phyloP scores from a whole-genome alignment of 225 moss, liverwort and hornwort species.

The Physcomitrium patens region DNA sequence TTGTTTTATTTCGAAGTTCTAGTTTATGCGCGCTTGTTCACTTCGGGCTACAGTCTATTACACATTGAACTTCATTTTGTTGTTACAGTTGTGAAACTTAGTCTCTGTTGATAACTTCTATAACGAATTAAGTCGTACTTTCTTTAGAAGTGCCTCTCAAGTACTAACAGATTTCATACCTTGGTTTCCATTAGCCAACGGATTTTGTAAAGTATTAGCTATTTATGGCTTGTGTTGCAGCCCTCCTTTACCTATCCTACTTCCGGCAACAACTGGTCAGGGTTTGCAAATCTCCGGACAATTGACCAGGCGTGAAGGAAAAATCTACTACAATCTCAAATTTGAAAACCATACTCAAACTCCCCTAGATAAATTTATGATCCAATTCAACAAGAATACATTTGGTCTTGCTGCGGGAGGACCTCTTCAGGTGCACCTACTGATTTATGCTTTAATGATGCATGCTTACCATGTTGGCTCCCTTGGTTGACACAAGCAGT shows the following conservation, averaged over 20 bases:
- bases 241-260: constrained; percentile 71
- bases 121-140: background rate
- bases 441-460: background rate
- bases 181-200: background rate
- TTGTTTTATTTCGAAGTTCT: background rate
- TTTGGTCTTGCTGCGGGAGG: constrained; percentile 84
- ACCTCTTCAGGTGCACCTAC: constrained; percentile 70
- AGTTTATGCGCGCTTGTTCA: background rate
- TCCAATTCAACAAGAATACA: constrained; percentile 90
- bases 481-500: background rate
- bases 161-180: background rate
- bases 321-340: constrained; percentile 73
- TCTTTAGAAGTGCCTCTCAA: background rate
- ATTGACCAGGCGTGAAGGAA: constrained; percentile 71
- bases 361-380: constrained; percentile 79
- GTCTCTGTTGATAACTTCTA: constrained; percentile 1
- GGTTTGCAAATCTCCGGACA: constrained; percentile 81
- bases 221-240: constrained; percentile 43
- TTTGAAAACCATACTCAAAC: constrained; percentile 80
- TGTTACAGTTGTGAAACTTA: constrained; percentile 4
- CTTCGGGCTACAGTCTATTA: background rate
- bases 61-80: background rate
- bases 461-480: background rate
- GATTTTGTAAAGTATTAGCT: background rate
- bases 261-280: constrained; percentile 71